Percentiles rank a stretch among this genome's conserved stretches.
These are phyloP conservation scores for Lactifluus piperatus DNA, from an alignment of 768 basidiomycete species.

Conservation along the genomic window DNA sequence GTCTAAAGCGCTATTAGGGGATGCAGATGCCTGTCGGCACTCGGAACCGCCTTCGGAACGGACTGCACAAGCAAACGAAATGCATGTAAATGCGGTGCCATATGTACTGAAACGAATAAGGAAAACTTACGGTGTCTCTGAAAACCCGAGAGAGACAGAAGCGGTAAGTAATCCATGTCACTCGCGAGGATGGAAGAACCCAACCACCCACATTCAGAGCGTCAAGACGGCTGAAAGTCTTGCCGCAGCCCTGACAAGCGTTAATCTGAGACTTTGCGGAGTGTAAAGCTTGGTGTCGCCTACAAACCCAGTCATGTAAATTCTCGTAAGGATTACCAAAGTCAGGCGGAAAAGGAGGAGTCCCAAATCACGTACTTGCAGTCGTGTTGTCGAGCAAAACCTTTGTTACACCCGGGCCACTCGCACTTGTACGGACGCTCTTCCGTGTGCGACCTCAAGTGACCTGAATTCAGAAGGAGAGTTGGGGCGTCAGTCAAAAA, in stretches of 20 bases:
- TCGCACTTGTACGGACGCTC: constrained; percentile 91
- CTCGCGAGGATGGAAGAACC: constrained; percentile 18
- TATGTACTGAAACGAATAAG: background rate
- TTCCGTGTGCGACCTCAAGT: constrained; percentile 91
- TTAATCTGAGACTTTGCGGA: constrained; percentile 76
- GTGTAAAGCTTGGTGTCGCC: constrained; percentile 87
- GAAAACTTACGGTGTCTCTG: constrained; percentile 65
- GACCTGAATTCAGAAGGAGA: constrained; percentile 42
- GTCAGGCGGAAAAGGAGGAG: background rate
- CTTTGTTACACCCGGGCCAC: constrained; percentile 91
- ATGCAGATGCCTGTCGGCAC: constrained; percentile 38
- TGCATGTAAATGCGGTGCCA: constrained; percentile 17
- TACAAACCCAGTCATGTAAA: constrained; percentile 23
- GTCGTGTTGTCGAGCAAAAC: constrained; percentile 92
- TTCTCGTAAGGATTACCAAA: constrained; percentile 5
- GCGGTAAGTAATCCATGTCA: constrained; percentile 13
- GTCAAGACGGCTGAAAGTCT: constrained; percentile 90
- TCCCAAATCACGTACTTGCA: constrained; percentile 68
- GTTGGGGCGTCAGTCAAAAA: constrained; percentile 6
- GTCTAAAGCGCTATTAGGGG: constrained; percentile 6
- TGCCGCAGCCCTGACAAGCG: constrained; percentile 85
- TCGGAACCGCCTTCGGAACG: constrained; percentile 81
- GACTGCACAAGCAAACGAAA: constrained; percentile 39
- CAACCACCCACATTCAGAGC: constrained; percentile 76
- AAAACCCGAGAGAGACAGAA: constrained; percentile 6